These are phyloP conservation scores for Bisporella sp. DNA, from an alignment of 2,329 filamentous ascomycete genomes.

Conservation along the genomic window DNA sequence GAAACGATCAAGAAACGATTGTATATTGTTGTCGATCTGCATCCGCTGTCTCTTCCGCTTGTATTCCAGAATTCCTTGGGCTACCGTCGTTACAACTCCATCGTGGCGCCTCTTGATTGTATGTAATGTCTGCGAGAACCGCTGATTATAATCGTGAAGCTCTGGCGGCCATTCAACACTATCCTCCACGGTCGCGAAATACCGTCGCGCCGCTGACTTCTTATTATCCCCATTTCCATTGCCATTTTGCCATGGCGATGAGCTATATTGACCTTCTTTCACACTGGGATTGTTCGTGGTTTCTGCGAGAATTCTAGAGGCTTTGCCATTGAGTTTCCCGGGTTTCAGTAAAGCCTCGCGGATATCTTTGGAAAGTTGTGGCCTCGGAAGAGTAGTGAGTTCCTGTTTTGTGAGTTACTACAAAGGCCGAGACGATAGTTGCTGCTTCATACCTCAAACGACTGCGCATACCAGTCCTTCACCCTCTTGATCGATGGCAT, in stretches of 20 bases:
- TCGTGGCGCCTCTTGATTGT: slow-evolving; percentile 95
- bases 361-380: slow-evolving; percentile 67
- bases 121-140: slow-evolving; percentile 82
- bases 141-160: slow-evolving; percentile 86
- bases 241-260: slow-evolving; percentile 41
- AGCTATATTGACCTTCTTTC: slow-evolving; percentile 71
- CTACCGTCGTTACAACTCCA: slow-evolving; percentile 94
- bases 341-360: slow-evolving; percentile 72
- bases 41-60: slow-evolving; percentile 93
- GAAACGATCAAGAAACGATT: slow-evolving; percentile 95
- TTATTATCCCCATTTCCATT: slow-evolving; percentile 40
- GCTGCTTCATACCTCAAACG: slow-evolving; percentile 74
- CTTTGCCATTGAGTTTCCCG: slow-evolving; percentile 44
- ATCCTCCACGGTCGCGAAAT: slow-evolving; percentile 91
- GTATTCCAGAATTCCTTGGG: slow-evolving; percentile 96
- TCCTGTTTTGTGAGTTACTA: slow-evolving; percentile 48
- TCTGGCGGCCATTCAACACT: slow-evolving; percentile 87
- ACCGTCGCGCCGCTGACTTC: slow-evolving; percentile 57
- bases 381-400: slow-evolving; percentile 80
- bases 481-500: slow-evolving; percentile 96
- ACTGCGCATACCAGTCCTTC: slow-evolving; percentile 98
- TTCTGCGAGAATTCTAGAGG: slow-evolving; percentile 65
- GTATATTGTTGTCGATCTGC: slow-evolving; percentile 97
- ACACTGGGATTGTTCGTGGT: slow-evolving; percentile 88
- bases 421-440: background rate